Percentiles rank a stretch among this genome's conserved stretches.
These are phyloP conservation scores for Rutidosis leptorrhynchoides DNA, from an alignment of 129 eudicot genomes.

Conservation along the genomic window DNA sequence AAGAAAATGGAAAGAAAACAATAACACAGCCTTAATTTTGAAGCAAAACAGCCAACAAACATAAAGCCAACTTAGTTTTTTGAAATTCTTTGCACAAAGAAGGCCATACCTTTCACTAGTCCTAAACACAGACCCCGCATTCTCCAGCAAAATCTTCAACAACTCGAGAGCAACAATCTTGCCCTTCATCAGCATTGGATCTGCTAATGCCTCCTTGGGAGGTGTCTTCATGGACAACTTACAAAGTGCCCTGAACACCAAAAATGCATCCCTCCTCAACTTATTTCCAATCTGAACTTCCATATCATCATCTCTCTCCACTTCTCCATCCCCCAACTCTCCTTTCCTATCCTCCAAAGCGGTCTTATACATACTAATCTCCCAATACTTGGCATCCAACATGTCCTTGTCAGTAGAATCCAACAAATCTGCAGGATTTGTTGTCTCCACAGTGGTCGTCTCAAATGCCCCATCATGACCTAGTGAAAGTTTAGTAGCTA, in stretches of 20 bases:
- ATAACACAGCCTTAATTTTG: too few relatives aligned
- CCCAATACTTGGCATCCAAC: conserved; percentile 99
- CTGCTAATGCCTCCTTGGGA: conserved; percentile 80
- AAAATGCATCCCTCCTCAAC: conserved; percentile 86
- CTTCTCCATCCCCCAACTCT: conserved; percentile 84
- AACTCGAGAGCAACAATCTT: conserved; percentile 93
- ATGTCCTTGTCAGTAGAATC: conserved; percentile 98
- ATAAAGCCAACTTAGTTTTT: too few relatives aligned
- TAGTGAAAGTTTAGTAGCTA: conserved; percentile 32
- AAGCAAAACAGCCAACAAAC: conserved; percentile 6
- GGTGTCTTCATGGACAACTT: conserved; percentile 98
- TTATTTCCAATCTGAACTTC: conserved; percentile 96
- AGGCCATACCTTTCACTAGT: conserved; percentile 98
- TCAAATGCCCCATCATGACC: conserved; percentile 95
- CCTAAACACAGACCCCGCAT: conserved; percentile 93
- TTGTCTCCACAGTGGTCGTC: conserved; percentile 80
- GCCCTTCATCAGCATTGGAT: conserved; percentile 84
- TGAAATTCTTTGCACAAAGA: too few relatives aligned
- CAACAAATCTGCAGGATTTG: conserved; percentile 95
- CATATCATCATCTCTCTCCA: conserved; percentile 82
- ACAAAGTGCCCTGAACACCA: conserved; percentile 93
- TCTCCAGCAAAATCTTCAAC: conserved; percentile 94
- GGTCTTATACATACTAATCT: conserved; percentile 96
- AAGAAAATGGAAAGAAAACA: too few relatives aligned
- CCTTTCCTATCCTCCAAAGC: conserved; percentile 95